Conservation (phyloP, 140 eudicot species). For the Bidens hawaiensis region DNA sequence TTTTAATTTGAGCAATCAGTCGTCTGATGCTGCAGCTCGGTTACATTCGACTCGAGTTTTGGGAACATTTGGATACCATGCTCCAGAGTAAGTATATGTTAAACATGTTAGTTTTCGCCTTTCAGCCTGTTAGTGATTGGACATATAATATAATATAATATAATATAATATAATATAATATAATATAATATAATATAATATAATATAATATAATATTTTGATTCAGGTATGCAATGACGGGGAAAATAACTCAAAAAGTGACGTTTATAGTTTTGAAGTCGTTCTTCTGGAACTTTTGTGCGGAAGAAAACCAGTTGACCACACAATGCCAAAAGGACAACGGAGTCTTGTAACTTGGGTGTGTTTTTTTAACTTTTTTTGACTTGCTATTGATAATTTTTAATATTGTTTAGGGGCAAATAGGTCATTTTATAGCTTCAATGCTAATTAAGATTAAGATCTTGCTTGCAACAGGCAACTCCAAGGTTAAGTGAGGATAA, state of each 20-base stretch:
- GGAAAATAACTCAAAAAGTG: constrained; percentile 77
- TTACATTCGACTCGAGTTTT: constrained; percentile 82
- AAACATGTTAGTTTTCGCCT: no score
- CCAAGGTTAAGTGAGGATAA: constrained; percentile 79
- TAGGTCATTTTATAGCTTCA: not conserved
- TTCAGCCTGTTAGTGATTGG: no score
- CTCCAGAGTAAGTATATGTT: constrained; percentile 63
- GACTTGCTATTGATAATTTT: not conserved
- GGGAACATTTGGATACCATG: constrained; percentile 94
- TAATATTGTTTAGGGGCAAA: not conserved
- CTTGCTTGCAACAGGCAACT: constrained; percentile 48
- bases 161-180: no score
- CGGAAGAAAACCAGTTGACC: constrained; percentile 82
- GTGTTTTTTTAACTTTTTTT: constrained; percentile 7
- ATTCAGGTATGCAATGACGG: constrained; percentile 72
- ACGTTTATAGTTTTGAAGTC: constrained; percentile 75
- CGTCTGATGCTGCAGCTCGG: constrained; percentile 89
- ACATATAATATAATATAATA: no score
- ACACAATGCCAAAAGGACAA: constrained; percentile 84
- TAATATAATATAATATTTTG: constrained; percentile 3
- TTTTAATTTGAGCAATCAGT: constrained; percentile 70
- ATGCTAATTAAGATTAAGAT: not conserved
- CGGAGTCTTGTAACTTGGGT: constrained; percentile 91
- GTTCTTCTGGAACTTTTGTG: constrained; percentile 68
- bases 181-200: not conserved